phyloP scores from a whole-genome alignment of 2,329 filamentous ascomycete species.

The Penicillium sp. region DNA sequence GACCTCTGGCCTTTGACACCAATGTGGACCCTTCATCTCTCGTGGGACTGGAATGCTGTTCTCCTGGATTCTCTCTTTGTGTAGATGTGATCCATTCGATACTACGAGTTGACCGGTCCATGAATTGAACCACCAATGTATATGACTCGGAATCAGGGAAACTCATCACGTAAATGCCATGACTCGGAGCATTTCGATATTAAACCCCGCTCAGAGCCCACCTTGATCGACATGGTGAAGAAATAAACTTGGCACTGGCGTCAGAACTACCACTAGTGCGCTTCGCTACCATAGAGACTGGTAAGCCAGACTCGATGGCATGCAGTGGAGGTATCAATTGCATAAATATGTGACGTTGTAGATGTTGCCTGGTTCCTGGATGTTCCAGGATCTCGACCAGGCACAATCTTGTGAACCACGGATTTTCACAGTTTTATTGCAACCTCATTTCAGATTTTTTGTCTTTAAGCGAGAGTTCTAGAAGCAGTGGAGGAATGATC shows the following conservation, averaged over 20 bases:
- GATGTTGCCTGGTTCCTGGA: background rate
- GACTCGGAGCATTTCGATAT: background rate
- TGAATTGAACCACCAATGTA: background rate
- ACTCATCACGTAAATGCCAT: background rate
- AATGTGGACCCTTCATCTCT: slow-evolving; percentile 11
- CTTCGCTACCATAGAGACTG: background rate
- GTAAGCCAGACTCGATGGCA: background rate
- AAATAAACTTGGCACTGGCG: slow-evolving; percentile 10
- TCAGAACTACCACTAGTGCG: slow-evolving; percentile 4
- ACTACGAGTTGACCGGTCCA: background rate
- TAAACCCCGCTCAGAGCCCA: background rate
- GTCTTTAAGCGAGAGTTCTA: background rate
- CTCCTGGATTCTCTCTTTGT: slow-evolving; percentile 15
- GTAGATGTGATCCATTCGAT: slow-evolving; percentile 2
- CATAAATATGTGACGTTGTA: background rate
- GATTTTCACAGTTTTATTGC: background rate
- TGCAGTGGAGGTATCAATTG: background rate
- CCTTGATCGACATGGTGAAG: slow-evolving; percentile 8
- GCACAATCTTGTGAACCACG: background rate
- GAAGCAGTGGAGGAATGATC: background rate
- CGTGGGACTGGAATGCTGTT: slow-evolving; percentile 20
- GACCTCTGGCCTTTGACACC: slow-evolving; percentile 21
- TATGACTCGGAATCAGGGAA: background rate
- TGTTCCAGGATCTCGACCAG: background rate
- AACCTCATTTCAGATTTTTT: background rate